Conservation (phyloP, 768 basidiomycete species). For the Tulasnella sp. region DNA sequence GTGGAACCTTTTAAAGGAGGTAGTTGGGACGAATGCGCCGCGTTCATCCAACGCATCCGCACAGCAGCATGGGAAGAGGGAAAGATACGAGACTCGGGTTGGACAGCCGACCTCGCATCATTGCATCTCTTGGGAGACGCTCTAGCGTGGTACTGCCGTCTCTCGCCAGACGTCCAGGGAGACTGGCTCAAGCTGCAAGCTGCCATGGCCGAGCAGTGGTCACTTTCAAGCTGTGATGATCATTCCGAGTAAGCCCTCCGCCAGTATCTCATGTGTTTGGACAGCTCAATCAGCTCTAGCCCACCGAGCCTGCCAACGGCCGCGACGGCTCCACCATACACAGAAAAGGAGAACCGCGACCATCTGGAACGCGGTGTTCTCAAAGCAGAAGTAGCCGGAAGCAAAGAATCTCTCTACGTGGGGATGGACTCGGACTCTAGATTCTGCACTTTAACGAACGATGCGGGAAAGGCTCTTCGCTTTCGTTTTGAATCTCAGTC, state of each 20-base stretch:
- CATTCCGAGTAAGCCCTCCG: background rate
- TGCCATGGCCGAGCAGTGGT: background rate
- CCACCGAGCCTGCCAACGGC: no score
- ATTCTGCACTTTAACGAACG: background rate
- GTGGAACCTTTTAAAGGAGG: background rate
- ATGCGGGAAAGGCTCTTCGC: background rate
- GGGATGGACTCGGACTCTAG: background rate
- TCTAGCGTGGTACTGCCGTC: background rate
- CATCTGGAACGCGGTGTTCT: no score
- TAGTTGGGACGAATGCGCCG: background rate
- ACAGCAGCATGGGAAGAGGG: background rate
- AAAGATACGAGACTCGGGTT: background rate
- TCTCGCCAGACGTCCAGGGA: background rate
- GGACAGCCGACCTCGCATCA: slow-evolving; percentile 11
- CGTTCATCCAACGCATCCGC: background rate
- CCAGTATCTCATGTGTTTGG: background rate
- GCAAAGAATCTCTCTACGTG: background rate
- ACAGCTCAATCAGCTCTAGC: background rate
- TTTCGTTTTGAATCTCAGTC: background rate
- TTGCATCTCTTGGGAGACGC: background rate
- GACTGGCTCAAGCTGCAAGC: slow-evolving; percentile 2
- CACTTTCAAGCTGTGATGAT: background rate
- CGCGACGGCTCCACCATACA: no score
- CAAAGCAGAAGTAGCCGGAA: no score
- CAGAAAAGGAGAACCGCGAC: no score